Base-by-base conservation (phyloP, 495 filamentous ascomycete species). In the Jackrogersella minutella region DNA sequence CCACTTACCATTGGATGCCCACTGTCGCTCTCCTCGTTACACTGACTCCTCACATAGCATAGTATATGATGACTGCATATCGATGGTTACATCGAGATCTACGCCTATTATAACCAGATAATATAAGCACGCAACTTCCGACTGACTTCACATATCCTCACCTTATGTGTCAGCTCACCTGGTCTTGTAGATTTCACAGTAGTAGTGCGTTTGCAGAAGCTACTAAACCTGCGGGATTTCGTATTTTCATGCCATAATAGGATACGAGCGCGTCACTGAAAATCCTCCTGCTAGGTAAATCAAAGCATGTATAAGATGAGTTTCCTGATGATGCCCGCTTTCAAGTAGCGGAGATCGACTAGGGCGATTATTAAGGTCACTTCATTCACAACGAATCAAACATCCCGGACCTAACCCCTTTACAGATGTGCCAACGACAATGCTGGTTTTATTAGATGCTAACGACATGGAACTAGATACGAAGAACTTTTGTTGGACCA, bases 391-490 rank as follows among this genome's bases (percentile, higher is more conserved):
- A 5, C 55, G 14, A 65, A 46, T 31, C 30, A 47, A 16, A 58
- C 2, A 1, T 11, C 11, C 22, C 9, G 4, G 30, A 17, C 11
- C 30, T 24, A 21, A 10, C 28, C 34, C 6, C 7, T 58, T 39
- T 31, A 58, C 10, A 28, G 14, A 14, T 22, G 14, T 0, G 16
- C 33, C 31, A 14, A 39, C 11, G 33, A 85, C 81, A 64, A 81
- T 21, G 21, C 19, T 52, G 21, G 26, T 14, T 58, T 58, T 46
- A 58, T 46, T 58, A 58, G 14, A 58, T 26, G 31, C 43, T 58
- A 47, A 37, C 22, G 14, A 46, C 33, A 58, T 49, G 30, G 43
- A 58, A 58, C 40, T 30, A 49, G 43, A 58, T 58, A 47, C n/a
- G 19, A 37, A 3, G 5, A 49, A 39, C 7, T 14, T 64, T 57